Percentiles rank a stretch among this genome's conserved stretches.
Conservation (phyloP, 345 rosid species). For the Populus pruinosa region DNA sequence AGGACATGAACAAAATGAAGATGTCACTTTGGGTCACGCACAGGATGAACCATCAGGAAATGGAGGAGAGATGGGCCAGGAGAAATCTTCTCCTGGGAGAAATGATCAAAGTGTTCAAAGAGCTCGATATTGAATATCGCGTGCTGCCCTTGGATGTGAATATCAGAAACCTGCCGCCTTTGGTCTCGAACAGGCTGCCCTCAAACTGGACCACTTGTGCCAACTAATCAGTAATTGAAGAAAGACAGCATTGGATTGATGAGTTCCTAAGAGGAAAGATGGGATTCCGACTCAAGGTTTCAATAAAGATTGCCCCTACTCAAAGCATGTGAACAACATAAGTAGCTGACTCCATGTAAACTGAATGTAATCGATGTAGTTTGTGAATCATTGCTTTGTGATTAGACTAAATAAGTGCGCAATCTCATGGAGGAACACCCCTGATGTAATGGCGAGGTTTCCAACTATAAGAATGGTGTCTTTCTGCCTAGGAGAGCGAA, state of each 20-base stretch:
- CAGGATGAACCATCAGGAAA: constrained; percentile 33
- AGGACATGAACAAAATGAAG: constrained; percentile 51
- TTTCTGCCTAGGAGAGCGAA: neutral
- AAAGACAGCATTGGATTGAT: too few relatives aligned
- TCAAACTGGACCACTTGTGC: constrained; percentile 34
- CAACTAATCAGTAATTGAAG: neutral
- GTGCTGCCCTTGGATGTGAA: constrained; percentile 43
- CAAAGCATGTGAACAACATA: too few relatives aligned
- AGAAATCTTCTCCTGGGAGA: constrained; percentile 37
- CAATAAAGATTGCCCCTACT: too few relatives aligned
- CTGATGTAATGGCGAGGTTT: too few relatives aligned
- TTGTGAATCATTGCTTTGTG: neutral
- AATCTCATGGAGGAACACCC: too few relatives aligned
- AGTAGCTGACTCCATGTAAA: neutral
- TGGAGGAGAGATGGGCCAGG: constrained; percentile 24
- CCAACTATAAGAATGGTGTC: neutral
- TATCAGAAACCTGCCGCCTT: constrained; percentile 27
- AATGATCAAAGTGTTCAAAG: constrained; percentile 33
- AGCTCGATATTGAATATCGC: constrained; percentile 38
- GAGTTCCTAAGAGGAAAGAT: too few relatives aligned
- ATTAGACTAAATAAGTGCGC: neutral
- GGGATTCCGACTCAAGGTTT: too few relatives aligned
- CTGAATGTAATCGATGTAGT: neutral
- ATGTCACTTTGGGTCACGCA: constrained; percentile 24
- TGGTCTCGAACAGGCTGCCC: constrained; percentile 25